Evolutionary conservation across 495 filamentous ascomycete species (phyloP), one percentile per base, ranked within the genome.

Genomic region (Neurospora sp.): DNA sequence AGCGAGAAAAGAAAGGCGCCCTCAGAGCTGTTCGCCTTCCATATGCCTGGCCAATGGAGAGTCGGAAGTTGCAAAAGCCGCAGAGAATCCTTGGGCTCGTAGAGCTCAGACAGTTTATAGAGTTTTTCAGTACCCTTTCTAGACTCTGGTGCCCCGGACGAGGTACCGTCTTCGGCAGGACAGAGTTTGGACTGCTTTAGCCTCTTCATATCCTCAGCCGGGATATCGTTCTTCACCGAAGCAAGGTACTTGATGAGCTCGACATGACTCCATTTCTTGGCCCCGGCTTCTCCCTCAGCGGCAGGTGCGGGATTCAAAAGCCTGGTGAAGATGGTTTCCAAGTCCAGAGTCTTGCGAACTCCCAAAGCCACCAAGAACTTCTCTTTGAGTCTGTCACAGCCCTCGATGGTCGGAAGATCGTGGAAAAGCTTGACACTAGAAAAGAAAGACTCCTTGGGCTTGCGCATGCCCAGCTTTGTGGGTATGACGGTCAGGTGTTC

Each of bases 181-280:
- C 94, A 97, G 38, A 98, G 91, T 31, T 88, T 89, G 2, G 92
- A 92, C 40, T 87, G 85, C 42, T 85, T 91, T 39, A 99, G 87
- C 74, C 91, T 91, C 74, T 88, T 89, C 71, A 98, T 87, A 80
- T 99, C 96, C 40, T 90, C 91, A 12, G 81, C 76, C 10, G 96
- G 96, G 71, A 99, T 97, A 78, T 99, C 96, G 68, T 94, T 89
- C 70, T 88, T 88, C 10, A 99, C 94, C 18, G 94, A 95, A 11
- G 93, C 88, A 53, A 99, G 87, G 76, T 99, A 99, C 73, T 91
- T 92, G 81, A 99, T 95, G 18, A 99, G 86, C 75, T 98, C 94
- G 66, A 96, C 90, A 79, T 98, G 96, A 75, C 90, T 96, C 93
- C 92, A 97, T 85, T 91, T 93, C 20, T 84, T 81, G 59, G 80